These are phyloP conservation scores for Cenococcum geophilum DNA, from an alignment of 495 filamentous ascomycete species.

Conservation along the genomic window DNA sequence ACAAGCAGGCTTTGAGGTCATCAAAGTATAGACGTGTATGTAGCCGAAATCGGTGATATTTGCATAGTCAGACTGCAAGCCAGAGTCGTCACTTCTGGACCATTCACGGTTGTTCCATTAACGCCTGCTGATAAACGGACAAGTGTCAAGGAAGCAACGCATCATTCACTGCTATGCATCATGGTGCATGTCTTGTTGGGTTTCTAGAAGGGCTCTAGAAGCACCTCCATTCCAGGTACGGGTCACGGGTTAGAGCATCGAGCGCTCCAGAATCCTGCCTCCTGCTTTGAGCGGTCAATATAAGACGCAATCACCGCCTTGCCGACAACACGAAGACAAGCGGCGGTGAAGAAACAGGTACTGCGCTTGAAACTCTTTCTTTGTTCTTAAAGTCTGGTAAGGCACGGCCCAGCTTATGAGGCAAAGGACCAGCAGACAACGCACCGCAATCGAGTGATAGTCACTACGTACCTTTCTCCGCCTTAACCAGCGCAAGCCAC, in stretches of 20 bases:
- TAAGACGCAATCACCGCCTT: conserved; percentile 22
- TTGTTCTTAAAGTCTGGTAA: conserved; percentile 24
- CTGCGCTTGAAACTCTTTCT: conserved; percentile 21
- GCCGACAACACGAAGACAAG: conserved; percentile 10
- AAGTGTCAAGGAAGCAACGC: no score
- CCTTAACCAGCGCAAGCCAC: not conserved
- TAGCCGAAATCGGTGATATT: no score
- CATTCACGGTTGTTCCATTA: no score
- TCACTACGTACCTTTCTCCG: not conserved
- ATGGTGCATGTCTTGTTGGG: not conserved
- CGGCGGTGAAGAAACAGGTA: conserved; percentile 19
- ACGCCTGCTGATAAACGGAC: no score
- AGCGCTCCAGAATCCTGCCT: conserved; percentile 13
- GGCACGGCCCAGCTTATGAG: conserved; percentile 13
- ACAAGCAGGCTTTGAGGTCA: no score
- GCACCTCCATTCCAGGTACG: not conserved
- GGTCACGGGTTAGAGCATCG: conserved; percentile 19
- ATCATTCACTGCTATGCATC: not conserved
- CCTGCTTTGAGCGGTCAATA: conserved; percentile 17
- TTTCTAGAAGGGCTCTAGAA: conserved; percentile 16
- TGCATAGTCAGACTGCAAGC: no score
- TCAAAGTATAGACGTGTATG: no score
- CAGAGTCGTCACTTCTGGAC: no score
- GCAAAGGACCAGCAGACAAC: not conserved
- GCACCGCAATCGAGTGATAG: conserved; percentile 5